Percentiles rank a stretch among this genome's conserved stretches.
phyloP scores from a whole-genome alignment of 1,284 basidiomycete species.

The Xerocomus amazonicus region DNA sequence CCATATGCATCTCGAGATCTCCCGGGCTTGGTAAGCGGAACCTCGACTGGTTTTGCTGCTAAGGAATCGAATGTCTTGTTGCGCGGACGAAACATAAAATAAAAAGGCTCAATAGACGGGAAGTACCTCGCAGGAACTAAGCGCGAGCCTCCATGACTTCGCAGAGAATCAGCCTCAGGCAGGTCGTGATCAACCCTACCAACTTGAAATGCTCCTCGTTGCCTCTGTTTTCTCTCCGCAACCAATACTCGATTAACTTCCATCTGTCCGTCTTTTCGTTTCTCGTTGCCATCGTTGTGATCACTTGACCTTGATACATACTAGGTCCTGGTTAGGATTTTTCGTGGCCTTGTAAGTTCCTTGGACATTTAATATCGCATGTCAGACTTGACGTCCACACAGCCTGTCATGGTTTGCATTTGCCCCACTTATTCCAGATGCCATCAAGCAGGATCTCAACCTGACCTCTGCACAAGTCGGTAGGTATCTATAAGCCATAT shows the following conservation, averaged over 20 bases:
- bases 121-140: background rate
- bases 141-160: slow-evolving; percentile 8
- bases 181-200: slow-evolving; percentile 44
- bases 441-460: slow-evolving; percentile 54
- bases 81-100: background rate
- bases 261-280: slow-evolving; percentile 38
- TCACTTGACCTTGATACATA: background rate
- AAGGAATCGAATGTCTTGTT: too few relatives aligned
- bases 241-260: slow-evolving; percentile 51
- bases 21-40: too few relatives aligned
- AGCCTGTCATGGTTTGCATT: slow-evolving; percentile 66
- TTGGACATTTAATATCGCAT: slow-evolving; percentile 7
- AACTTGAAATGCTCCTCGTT: slow-evolving; percentile 56
- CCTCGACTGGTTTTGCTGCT: too few relatives aligned
- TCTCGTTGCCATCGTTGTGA: background rate
- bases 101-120: background rate
- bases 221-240: slow-evolving; percentile 51
- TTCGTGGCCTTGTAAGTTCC: slow-evolving; percentile 39
- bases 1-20: too few relatives aligned
- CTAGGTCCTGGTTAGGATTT: slow-evolving; percentile 46
- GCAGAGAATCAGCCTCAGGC: slow-evolving; percentile 11
- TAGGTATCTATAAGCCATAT: slow-evolving; percentile 7
- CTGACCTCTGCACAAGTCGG: slow-evolving; percentile 46
- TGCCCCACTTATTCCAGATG: slow-evolving; percentile 58
- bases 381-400: slow-evolving; percentile 25